A percentile compares a stretch with the other conserved stretches of the same genome.
These are phyloP conservation scores for Flaveria linearis DNA, from an alignment of 129 eudicot species.

Conservation along the genomic window DNA sequence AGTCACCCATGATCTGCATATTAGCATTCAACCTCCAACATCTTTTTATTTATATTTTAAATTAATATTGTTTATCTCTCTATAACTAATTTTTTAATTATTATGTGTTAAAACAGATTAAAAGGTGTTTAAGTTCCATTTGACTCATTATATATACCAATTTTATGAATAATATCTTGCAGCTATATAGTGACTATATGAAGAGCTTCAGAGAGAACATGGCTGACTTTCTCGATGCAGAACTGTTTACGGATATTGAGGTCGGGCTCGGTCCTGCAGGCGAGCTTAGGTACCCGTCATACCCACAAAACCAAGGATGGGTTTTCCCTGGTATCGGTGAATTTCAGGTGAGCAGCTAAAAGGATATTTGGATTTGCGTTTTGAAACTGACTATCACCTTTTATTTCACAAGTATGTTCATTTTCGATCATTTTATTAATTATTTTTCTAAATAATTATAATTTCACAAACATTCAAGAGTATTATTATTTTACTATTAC, in stretches of 20 bases:
- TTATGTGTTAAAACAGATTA: neutral
- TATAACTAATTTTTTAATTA: neutral
- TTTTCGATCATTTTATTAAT: neutral
- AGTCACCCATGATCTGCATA: neutral
- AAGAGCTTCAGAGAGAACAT: constrained; percentile 77
- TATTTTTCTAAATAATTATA: neutral
- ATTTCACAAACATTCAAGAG: neutral
- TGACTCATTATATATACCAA: neutral
- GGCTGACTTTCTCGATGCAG: constrained; percentile 68
- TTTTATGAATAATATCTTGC: neutral
- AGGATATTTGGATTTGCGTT: constrained; percentile 2
- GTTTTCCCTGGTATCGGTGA: constrained; percentile 89
- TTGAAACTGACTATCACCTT: neutral
- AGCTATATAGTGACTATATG: constrained; percentile 85
- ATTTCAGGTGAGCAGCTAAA: constrained; percentile 62
- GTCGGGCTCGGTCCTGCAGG: constrained; percentile 97
- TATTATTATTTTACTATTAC: neutral
- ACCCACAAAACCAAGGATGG: constrained; percentile 83
- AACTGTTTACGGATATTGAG: constrained; percentile 70
- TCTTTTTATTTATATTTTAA: neutral
- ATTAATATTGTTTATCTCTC: neutral
- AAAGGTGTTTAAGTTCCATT: neutral
- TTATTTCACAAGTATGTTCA: neutral
- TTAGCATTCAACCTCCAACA: too few species aligned
- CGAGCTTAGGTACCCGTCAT: constrained; percentile 91